These are phyloP conservation scores for Fomitopsis pulvina DNA, from an alignment of 768 basidiomycete species.

Conservation along the genomic window DNA sequence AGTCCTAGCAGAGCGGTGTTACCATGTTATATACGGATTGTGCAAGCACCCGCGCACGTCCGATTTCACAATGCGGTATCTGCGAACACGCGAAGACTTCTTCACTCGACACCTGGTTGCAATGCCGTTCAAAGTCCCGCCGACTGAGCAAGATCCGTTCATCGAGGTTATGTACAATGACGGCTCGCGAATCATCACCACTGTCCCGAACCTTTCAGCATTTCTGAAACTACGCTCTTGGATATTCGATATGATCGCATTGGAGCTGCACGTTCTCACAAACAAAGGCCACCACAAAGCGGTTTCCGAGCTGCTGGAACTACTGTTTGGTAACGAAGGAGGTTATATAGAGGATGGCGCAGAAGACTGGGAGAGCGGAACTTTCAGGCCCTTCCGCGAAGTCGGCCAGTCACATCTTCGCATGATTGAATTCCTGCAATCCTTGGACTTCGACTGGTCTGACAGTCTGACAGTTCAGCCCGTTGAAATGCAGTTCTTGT, in stretches of 20 bases:
- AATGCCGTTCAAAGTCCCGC: slow-evolving; percentile 61
- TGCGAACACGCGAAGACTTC: slow-evolving; percentile 85
- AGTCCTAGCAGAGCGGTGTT: slow-evolving; percentile 77
- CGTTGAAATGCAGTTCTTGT: slow-evolving; percentile 57
- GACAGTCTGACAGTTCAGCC: slow-evolving; percentile 61
- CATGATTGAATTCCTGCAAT: slow-evolving; percentile 84
- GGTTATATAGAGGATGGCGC: slow-evolving; percentile 35
- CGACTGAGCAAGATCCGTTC: slow-evolving; percentile 39
- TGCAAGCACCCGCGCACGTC: slow-evolving; percentile 85
- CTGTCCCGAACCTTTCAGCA: slow-evolving; percentile 58
- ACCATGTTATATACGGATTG: slow-evolving; percentile 77
- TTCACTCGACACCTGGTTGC: slow-evolving; percentile 79
- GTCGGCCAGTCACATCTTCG: slow-evolving; percentile 78
- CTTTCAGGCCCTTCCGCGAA: slow-evolving; percentile 57
- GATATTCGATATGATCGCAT: slow-evolving; percentile 78
- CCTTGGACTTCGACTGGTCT: slow-evolving; percentile 83
- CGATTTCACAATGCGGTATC: slow-evolving; percentile 74
- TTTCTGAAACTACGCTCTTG: slow-evolving; percentile 81
- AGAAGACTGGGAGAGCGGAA: slow-evolving; percentile 38
- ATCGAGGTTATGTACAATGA: slow-evolving; percentile 67
- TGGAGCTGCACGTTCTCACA: slow-evolving; percentile 85
- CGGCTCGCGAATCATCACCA: slow-evolving; percentile 61
- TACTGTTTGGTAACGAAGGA: slow-evolving; percentile 67
- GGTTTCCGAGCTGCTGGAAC: slow-evolving; percentile 68
- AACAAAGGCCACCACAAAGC: slow-evolving; percentile 70